Evolutionary conservation across 2,329 filamentous ascomycete genomes (phyloP).

Genomic region (Calonectria hongkongensis): DNA sequence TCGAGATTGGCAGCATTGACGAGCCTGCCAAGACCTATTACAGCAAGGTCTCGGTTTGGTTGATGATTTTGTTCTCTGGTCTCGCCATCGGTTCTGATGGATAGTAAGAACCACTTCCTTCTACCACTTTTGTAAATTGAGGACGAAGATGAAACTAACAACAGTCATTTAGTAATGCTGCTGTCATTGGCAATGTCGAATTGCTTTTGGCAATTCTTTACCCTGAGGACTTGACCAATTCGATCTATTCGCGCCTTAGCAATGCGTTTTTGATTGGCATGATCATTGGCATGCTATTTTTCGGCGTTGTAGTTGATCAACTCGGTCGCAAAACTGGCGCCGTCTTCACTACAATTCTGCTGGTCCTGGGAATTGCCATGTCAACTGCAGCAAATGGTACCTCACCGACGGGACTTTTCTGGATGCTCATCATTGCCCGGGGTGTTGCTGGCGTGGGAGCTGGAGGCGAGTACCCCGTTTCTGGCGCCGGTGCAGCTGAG

Average conservation of each 20-base stretch:
- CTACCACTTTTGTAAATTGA: not conserved
- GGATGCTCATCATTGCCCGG: slow-evolving; percentile 68
- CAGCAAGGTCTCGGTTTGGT: slow-evolving; percentile 64
- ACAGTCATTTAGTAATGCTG: slow-evolving; percentile 59
- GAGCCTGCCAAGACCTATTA: slow-evolving; percentile 56
- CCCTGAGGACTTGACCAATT: slow-evolving; percentile 63
- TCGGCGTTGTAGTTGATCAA: slow-evolving; percentile 70
- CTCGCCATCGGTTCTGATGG: slow-evolving; percentile 68
- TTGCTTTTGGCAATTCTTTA: slow-evolving; percentile 64
- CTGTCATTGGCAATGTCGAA: slow-evolving; percentile 67
- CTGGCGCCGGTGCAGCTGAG: slow-evolving; percentile 69
- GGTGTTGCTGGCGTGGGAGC: slow-evolving; percentile 66
- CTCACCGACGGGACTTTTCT: slow-evolving; percentile 64
- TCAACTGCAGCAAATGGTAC: slow-evolving; percentile 67
- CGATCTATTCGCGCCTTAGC: slow-evolving; percentile 70
- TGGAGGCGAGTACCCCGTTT: slow-evolving; percentile 72
- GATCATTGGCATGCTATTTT: slow-evolving; percentile 73
- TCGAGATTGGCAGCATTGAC: slow-evolving; percentile 47
- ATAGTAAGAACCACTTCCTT: slow-evolving; percentile 55
- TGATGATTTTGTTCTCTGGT: slow-evolving; percentile 67
- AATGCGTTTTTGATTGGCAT: slow-evolving; percentile 74
- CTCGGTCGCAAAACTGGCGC: slow-evolving; percentile 70
- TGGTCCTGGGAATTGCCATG: slow-evolving; percentile 68
- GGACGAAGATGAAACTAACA: slow-evolving; percentile 7
- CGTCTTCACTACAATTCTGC: slow-evolving; percentile 66